These are phyloP conservation scores for Pseudopyricularia javanii DNA, from an alignment of 2,329 filamentous ascomycete species.

Conservation along the genomic window DNA sequence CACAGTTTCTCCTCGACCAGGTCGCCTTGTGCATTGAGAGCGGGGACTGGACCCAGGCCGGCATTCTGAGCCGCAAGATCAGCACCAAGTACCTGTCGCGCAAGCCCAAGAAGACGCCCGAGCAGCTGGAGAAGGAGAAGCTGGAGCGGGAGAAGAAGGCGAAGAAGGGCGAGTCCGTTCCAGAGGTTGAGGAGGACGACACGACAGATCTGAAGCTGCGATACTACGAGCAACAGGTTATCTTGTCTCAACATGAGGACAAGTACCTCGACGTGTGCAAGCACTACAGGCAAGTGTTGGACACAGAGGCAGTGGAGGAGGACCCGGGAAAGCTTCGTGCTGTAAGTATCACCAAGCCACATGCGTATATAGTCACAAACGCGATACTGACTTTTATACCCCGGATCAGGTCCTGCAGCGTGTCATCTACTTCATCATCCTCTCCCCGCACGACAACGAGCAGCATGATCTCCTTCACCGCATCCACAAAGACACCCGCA, in stretches of 20 bases:
- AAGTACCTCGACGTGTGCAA: constrained; percentile 98
- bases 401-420: constrained; percentile 69
- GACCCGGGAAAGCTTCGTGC: constrained; percentile 76
- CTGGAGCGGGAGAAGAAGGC: constrained; percentile 82
- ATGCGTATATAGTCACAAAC: neutral
- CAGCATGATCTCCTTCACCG: constrained; percentile 95
- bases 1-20: constrained; percentile 94
- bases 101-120: constrained; percentile 80
- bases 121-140: constrained; percentile 81
- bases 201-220: constrained; percentile 91
- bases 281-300: constrained; percentile 90
- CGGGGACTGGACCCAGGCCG: constrained; percentile 90
- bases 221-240: constrained; percentile 97
- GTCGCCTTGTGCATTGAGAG: constrained; percentile 90
- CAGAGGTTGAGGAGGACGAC: constrained; percentile 70
- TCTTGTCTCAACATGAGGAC: constrained; percentile 87
- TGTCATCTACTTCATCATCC: constrained; percentile 94
- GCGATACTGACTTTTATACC: neutral
- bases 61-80: constrained; percentile 91
- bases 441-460: constrained; percentile 95
- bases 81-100: constrained; percentile 84
- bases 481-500: constrained; percentile 74
- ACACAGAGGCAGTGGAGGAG: constrained; percentile 90
- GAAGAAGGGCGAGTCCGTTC: constrained; percentile 66
- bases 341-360: constrained; percentile 36